Conservation (phyloP, 257 asterid genomes). For the Nicotiana undulata region DNA sequence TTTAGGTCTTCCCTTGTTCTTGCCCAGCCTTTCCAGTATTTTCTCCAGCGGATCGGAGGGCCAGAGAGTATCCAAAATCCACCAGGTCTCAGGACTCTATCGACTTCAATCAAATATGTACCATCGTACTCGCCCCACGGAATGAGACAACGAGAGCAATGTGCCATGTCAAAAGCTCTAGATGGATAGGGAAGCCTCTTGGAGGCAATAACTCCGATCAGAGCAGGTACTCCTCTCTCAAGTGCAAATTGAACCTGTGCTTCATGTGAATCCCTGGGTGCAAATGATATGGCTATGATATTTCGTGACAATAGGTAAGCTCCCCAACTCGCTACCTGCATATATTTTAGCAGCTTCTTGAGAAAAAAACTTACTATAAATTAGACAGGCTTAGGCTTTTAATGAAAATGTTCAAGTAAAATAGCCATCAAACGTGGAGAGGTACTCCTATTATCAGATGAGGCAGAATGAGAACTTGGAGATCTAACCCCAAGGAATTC, state of each 20-base stretch:
- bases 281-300: slow-evolving; percentile 77
- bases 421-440: background rate
- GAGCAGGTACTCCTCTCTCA: slow-evolving; percentile 86
- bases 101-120: slow-evolving; percentile 67
- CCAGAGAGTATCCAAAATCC: slow-evolving; percentile 95
- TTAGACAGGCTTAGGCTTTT: background rate
- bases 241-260: slow-evolving; percentile 88
- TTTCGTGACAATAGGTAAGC: slow-evolving; percentile 72
- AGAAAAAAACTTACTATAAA: background rate
- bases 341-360: background rate
- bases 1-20: slow-evolving; percentile 64
- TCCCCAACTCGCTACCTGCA: slow-evolving; percentile 93
- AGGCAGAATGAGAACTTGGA: background rate
- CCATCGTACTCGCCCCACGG: slow-evolving; percentile 90
- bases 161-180: slow-evolving; percentile 88
- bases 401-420: background rate
- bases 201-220: slow-evolving; percentile 86
- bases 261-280: slow-evolving; percentile 86
- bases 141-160: slow-evolving; percentile 89
- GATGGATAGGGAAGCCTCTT: slow-evolving; percentile 93
- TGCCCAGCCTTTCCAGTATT: slow-evolving; percentile 74
- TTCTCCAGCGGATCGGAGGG: slow-evolving; percentile 82
- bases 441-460: background rate
- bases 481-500: background rate
- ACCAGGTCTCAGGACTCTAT: slow-evolving; percentile 75